Conservation (phyloP, 2,329 filamentous ascomycete species). For the Corinectria fuckeliana region DNA sequence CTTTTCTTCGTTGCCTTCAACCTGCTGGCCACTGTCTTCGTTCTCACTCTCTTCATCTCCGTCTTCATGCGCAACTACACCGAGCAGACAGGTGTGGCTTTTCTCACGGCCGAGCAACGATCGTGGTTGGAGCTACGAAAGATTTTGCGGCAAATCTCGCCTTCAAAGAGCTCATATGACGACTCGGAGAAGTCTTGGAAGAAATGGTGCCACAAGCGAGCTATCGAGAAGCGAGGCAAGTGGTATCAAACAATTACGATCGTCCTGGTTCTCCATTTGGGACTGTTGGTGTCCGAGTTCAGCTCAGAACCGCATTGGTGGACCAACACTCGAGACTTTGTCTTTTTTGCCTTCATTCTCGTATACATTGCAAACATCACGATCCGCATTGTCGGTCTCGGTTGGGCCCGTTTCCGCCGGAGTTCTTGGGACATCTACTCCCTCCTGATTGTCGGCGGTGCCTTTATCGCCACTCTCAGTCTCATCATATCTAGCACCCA, state of each 20-base stretch:
- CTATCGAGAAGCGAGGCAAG: constrained; percentile 89
- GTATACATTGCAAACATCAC: constrained; percentile 83
- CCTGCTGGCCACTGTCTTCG: constrained; percentile 92
- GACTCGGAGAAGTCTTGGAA: constrained; percentile 80
- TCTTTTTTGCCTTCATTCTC: constrained; percentile 83
- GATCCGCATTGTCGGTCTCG: constrained; percentile 85
- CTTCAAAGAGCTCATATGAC: constrained; percentile 87
- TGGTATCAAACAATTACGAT: constrained; percentile 88
- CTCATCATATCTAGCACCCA: constrained; percentile 69
- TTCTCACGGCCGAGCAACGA: constrained; percentile 91
- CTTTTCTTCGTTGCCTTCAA: constrained; percentile 98
- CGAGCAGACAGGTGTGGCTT: constrained; percentile 96
- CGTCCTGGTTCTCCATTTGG: constrained; percentile 80
- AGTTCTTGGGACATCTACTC: constrained; percentile 98
- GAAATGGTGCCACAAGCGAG: constrained; percentile 92
- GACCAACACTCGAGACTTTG: constrained; percentile 71
- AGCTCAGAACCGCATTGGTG: constrained; percentile 76
- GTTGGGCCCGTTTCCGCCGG: constrained; percentile 88
- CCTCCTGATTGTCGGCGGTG: constrained; percentile 77
- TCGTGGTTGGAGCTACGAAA: constrained; percentile 97
- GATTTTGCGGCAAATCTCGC: constrained; percentile 87
- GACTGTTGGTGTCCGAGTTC: constrained; percentile 85
- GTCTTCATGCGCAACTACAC: constrained; percentile 99
- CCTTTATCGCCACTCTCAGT: constrained; percentile 79
- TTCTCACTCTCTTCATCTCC: constrained; percentile 95